A percentile compares a stretch with the other conserved stretches of the same genome.
Evolutionary conservation across 176 grass and related monocot species (phyloP).

Genomic region (Tillandsia fasciculata): DNA sequence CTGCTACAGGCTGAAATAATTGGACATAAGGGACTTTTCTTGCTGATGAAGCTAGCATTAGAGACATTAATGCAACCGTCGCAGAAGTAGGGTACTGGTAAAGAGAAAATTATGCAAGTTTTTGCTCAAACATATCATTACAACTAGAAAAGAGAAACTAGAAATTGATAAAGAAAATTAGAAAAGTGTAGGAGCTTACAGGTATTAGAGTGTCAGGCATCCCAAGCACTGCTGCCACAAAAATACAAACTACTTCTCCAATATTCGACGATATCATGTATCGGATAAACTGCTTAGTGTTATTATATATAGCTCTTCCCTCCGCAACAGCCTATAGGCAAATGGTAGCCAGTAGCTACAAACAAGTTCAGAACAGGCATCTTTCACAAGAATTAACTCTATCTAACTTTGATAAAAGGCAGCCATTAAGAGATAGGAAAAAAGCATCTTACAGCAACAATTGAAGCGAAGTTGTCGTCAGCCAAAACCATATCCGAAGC

Average conservation of each 20-base stretch:
- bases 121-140: too few relatives aligned
- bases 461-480: conserved; percentile 97
- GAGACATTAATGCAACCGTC: not conserved
- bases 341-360: conserved; percentile 21
- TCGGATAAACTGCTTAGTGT: conserved; percentile 95
- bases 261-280: conserved; percentile 99
- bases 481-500: conserved; percentile 99
- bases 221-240: conserved; percentile 92
- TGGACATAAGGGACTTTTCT: too few relatives aligned
- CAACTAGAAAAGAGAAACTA: not conserved
- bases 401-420: not conserved
- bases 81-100: not conserved
- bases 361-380: conserved; percentile 2
- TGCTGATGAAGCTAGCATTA: too few relatives aligned
- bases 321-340: conserved; percentile 86
- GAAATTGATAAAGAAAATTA: conserved; percentile 3
- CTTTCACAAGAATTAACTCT: not conserved
- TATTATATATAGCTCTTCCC: conserved; percentile 98
- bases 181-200: conserved; percentile 44
- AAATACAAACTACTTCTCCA: conserved; percentile 98
- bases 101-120: not conserved
- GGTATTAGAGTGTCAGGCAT: conserved; percentile 96
- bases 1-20: too few relatives aligned
- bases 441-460: conserved; percentile 77
- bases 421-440: conserved; percentile 1